Evolutionary conservation across 208 protist genomes (phyloP), one percentile per base, ranked within the genome.

Genomic region (Wallacemonas sp.): DNA sequence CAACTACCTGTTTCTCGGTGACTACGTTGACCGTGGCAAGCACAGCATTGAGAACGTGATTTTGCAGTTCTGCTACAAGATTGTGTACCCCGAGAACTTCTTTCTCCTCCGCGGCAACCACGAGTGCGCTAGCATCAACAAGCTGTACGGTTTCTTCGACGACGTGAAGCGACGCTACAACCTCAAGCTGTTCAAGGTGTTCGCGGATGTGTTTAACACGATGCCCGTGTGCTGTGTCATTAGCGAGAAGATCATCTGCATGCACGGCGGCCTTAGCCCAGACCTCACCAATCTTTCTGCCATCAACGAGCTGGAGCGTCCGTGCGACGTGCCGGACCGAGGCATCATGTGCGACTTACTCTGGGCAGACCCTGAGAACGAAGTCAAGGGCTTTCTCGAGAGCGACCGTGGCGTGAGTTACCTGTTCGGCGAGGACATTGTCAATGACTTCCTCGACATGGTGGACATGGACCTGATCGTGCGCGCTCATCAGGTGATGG

Each of bases 61-160:
- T 22, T 63, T 97, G 1, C 76, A 97, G 29, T 85, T 93, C 34
- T 86, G 89, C 26, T 98, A 98, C 83, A 99, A 99, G 78, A 87
- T 98, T 73, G 90, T 96, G 66, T 98, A 97, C 70, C 96, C 95
- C 22, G 93, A 98, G 65, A 98, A 98, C 71, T 98, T 99, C 75
- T 99, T 98, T 73, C 74, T 99, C 19, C 85, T 99, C 1, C 83
- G 98, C 38, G 98, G 98, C 22, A 99, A 99, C 75, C 98, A 99
- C 76, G 98, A 99, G 73, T 99, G 94, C 66, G 96, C 95, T 0
- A 96, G 87, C 34, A 99, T 99, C 76, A 99, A 99, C 70, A 74
- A 95, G 55, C 97, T 99, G 52, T 99, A 99, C 73, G 98, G 98
- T 36, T 99, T 99, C 78, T 99, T 99, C 68, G 97, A 99, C 53